A percentile compares a stretch with the other conserved stretches of the same genome.
Evolutionary conservation across 257 asterid genomes (phyloP).

Genomic region (Penstemon newberryi): DNA sequence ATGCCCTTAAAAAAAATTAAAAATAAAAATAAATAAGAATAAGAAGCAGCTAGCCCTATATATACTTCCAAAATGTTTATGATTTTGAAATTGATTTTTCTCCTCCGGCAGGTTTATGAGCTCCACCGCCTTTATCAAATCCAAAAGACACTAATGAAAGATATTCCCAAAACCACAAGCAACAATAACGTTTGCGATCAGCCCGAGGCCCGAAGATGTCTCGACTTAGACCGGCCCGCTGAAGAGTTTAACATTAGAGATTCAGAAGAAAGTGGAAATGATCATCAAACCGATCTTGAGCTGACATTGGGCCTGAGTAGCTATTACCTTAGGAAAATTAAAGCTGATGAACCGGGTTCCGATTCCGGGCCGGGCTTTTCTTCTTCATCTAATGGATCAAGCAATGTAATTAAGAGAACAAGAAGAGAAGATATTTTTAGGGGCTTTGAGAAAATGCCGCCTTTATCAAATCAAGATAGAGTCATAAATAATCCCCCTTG

Average conservation of each 20-base stretch:
- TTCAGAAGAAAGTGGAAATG: conserved; percentile 37
- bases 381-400: conserved; percentile 65
- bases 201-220: conserved; percentile 25
- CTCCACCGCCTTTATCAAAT: conserved; percentile 81
- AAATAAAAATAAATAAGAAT: neutral
- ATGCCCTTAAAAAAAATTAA: too few relatives aligned
- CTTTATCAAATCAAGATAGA: conserved; percentile 48
- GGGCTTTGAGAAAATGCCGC: conserved; percentile 27
- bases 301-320: conserved; percentile 76
- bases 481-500: conserved; percentile 60
- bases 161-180: conserved; percentile 27
- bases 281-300: conserved; percentile 59
- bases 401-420: conserved; percentile 34
- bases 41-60: too few relatives aligned
- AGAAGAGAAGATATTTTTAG: conserved; percentile 15
- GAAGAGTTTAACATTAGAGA: conserved; percentile 24
- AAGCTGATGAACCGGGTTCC: conserved; percentile 34
- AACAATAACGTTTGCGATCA: conserved; percentile 21
- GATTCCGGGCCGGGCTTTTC: conserved; percentile 64
- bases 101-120: conserved; percentile 59
- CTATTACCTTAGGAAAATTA: conserved; percentile 36
- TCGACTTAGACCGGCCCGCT: conserved; percentile 38
- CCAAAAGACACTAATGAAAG: conserved; percentile 78
- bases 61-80: neutral
- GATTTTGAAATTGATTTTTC: neutral